Conservation (phyloP, 2,329 filamentous ascomycete species). For the Pseudocercospora fijiensis region DNA sequence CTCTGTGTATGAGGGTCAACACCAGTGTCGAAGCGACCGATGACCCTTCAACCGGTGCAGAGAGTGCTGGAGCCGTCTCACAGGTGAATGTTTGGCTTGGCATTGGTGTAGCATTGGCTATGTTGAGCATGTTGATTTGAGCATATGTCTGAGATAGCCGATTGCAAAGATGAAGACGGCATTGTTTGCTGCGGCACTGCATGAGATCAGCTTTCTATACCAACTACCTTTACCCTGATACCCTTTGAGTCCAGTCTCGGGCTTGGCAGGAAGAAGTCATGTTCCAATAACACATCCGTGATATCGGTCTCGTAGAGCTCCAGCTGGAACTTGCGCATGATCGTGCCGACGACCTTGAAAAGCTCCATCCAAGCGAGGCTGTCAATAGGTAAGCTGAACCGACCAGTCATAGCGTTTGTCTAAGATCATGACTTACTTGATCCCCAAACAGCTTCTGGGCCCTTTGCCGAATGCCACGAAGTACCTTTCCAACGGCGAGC, state of each 20-base stretch:
- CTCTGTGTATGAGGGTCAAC: conserved; percentile 1
- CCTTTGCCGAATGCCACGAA: conserved; percentile 42
- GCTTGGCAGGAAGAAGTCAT: conserved; percentile 28
- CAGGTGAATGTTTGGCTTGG: not conserved
- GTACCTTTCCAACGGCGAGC: conserved; percentile 33
- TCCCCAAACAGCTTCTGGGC: conserved; percentile 35
- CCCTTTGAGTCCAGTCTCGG: conserved; percentile 29
- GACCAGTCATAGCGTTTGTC: conserved; percentile 3
- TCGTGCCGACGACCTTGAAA: conserved; percentile 23
- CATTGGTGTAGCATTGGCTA: not conserved
- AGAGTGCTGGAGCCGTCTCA: not conserved
- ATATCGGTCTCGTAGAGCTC: conserved; percentile 26
- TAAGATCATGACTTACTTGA: conserved; percentile 22
- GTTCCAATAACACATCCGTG: conserved; percentile 21
- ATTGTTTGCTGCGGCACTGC: not conserved
- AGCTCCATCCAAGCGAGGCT: conserved; percentile 32
- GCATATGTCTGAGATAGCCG: not conserved
- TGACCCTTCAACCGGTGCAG: not conserved
- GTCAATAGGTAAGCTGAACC: conserved; percentile 1
- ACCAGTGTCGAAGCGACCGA: not conserved
- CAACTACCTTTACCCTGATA: conserved; percentile 23
- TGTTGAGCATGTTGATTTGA: not conserved
- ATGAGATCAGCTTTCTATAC: conserved; percentile 6
- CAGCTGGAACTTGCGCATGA: conserved; percentile 26
- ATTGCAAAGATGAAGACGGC: not conserved